Evolutionary conservation across 768 basidiomycete genomes (phyloP).

Genomic region (Mycena kentingensis): DNA sequence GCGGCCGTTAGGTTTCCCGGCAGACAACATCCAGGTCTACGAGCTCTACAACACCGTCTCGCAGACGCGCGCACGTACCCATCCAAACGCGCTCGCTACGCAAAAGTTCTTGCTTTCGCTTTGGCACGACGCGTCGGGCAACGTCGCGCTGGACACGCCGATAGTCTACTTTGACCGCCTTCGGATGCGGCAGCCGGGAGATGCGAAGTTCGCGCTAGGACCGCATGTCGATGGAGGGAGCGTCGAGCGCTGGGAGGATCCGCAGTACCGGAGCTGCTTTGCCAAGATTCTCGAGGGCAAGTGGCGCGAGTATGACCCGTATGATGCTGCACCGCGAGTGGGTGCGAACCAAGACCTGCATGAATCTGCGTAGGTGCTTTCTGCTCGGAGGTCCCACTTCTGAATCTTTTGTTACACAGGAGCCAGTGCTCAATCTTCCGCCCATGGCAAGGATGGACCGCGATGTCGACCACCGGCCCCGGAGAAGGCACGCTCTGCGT

Average conservation of each 20-base stretch:
- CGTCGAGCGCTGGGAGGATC: constrained; percentile 60
- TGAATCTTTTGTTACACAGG: constrained; percentile 26
- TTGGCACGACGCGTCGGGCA: constrained; percentile 51
- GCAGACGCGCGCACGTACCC: constrained; percentile 69
- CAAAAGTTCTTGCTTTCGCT: constrained; percentile 60
- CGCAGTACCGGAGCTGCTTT: constrained; percentile 42
- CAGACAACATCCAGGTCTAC: constrained; percentile 68
- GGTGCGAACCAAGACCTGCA: constrained; percentile 64
- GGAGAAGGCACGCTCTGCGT: constrained; percentile 65
- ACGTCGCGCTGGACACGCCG: constrained; percentile 54
- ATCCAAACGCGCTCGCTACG: constrained; percentile 56
- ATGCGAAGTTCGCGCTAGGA: constrained; percentile 64
- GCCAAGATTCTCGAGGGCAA: constrained; percentile 46
- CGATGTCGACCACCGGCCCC: constrained; percentile 53
- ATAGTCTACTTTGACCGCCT: constrained; percentile 80
- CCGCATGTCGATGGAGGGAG: constrained; percentile 60
- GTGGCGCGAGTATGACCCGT: constrained; percentile 55
- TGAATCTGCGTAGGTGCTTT: constrained; percentile 48
- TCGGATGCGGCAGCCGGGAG: constrained; percentile 72
- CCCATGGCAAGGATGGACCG: constrained; percentile 63
- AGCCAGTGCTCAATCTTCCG: constrained; percentile 56
- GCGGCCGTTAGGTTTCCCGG: constrained; percentile 56
- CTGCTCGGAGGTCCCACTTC: constrained; percentile 10
- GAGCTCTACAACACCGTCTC: constrained; percentile 71
- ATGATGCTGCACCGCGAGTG: constrained; percentile 48